phyloP scores from a whole-genome alignment of 2,329 filamentous ascomycete genomes.

The Didymella segeticola region DNA sequence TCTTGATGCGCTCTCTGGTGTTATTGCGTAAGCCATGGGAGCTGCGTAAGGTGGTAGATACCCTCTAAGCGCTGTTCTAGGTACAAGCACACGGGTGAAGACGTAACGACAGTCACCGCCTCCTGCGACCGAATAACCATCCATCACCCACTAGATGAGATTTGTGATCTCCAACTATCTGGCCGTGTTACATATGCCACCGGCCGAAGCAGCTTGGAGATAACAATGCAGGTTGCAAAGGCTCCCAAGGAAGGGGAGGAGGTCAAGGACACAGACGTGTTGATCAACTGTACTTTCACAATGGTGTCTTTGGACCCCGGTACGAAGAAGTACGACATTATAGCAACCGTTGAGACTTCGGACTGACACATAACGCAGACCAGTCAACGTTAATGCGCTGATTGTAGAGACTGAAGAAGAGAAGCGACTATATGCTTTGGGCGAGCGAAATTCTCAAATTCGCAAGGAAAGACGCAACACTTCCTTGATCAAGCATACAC shows the following conservation, averaged over 20 bases:
- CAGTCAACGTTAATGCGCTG: slow-evolving; percentile 67
- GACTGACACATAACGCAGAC: slow-evolving; percentile 45
- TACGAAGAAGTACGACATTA: slow-evolving; percentile 63
- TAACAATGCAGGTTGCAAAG: slow-evolving; percentile 75
- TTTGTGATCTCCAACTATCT: slow-evolving; percentile 78
- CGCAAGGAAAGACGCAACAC: slow-evolving; percentile 69
- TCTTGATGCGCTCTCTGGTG: slow-evolving; percentile 76
- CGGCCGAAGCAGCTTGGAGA: slow-evolving; percentile 74
- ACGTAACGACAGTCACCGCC: slow-evolving; percentile 68
- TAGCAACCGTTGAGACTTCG: background rate
- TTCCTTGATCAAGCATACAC: slow-evolving; percentile 70
- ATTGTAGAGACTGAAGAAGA: slow-evolving; percentile 70
- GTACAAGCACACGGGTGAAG: slow-evolving; percentile 73
- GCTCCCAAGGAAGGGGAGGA: slow-evolving; percentile 65
- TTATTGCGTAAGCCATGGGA: slow-evolving; percentile 68
- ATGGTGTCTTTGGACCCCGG: slow-evolving; percentile 76
- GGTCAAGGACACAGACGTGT: slow-evolving; percentile 64
- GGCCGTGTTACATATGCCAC: slow-evolving; percentile 74
- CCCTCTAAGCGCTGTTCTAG: slow-evolving; percentile 28
- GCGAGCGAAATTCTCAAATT: slow-evolving; percentile 70
- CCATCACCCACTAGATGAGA: slow-evolving; percentile 74
- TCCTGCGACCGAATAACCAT: slow-evolving; percentile 71
- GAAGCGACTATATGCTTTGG: slow-evolving; percentile 66
- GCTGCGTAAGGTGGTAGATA: slow-evolving; percentile 54
- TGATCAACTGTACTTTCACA: slow-evolving; percentile 77